Conservation (phyloP, 345 rosid genomes). For the Cardamine chenopodiifolia region DNA sequence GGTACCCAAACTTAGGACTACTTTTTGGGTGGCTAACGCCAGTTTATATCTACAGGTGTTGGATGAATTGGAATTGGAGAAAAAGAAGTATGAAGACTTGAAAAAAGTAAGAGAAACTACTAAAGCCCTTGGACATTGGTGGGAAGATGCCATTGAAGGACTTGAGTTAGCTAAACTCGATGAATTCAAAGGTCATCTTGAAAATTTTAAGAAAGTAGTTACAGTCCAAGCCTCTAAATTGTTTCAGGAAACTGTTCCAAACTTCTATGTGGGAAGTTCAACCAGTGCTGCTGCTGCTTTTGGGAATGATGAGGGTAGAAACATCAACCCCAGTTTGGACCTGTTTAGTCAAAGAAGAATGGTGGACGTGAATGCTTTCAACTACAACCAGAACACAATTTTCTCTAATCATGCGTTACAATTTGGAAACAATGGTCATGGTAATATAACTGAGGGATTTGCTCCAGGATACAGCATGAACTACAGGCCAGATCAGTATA, state of each 20-base stretch:
- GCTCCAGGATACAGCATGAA: background rate
- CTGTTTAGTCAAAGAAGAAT: conserved; percentile 20
- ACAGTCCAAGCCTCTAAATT: conserved; percentile 36
- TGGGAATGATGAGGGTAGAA: conserved; percentile 14
- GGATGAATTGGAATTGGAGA: conserved; percentile 51
- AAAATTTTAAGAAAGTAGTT: conserved; percentile 47
- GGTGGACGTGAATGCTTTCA: background rate
- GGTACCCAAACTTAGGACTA: background rate
- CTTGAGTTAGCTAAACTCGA: conserved; percentile 41
- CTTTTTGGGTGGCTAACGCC: background rate
- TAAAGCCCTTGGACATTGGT: conserved; percentile 44
- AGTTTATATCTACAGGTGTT: conserved; percentile 1
- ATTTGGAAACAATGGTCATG: background rate
- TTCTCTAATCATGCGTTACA: background rate
- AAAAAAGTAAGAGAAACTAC: conserved; percentile 35
- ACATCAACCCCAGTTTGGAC: background rate
- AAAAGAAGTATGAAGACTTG: conserved; percentile 50
- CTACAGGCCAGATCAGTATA: background rate
- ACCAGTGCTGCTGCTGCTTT: conserved; percentile 19
- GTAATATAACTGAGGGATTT: background rate
- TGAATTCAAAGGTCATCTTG: conserved; percentile 44
- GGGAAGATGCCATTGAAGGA: conserved; percentile 53
- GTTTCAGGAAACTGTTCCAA: background rate
- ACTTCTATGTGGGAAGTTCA: conserved; percentile 21
- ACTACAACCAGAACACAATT: background rate